A percentile compares a stretch with the other conserved stretches of the same genome.
phyloP scores from a whole-genome alignment of 1,284 basidiomycete genomes.

The Dichomitus squalens region DNA sequence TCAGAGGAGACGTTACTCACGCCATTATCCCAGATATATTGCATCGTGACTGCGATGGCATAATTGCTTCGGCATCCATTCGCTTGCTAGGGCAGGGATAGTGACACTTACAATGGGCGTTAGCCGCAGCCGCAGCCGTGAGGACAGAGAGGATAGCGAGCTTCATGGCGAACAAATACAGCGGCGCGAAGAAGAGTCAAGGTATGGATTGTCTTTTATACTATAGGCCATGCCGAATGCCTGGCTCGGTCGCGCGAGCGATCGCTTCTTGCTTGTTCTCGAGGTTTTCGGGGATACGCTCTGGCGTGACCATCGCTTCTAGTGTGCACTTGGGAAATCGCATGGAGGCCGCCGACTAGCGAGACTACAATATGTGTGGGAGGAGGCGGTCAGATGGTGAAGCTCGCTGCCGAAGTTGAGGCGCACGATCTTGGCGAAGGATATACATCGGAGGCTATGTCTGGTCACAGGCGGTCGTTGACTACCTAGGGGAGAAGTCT shows the following conservation, averaged over 20 bases:
- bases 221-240: neutral
- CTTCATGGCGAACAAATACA: slow-evolving; percentile 29
- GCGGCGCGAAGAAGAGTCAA: slow-evolving; percentile 2
- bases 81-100: neutral
- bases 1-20: neutral
- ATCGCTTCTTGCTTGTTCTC: slow-evolving; percentile 12
- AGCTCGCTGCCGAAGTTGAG: slow-evolving; percentile 20
- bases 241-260: neutral
- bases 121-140: slow-evolving; percentile 39
- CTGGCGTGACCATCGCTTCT: slow-evolving; percentile 12
- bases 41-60: slow-evolving; percentile 44
- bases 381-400: slow-evolving; percentile 13
- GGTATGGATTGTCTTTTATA: slow-evolving; percentile 12
- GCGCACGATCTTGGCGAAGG: slow-evolving; percentile 15
- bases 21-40: slow-evolving; percentile 52
- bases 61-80: neutral
- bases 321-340: neutral
- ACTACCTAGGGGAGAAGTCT: no score
- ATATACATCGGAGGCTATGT: slow-evolving; percentile 21
- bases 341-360: neutral
- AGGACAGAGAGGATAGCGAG: slow-evolving; percentile 34
- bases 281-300: slow-evolving; percentile 4
- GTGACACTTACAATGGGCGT: slow-evolving; percentile 43
- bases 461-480: no score
- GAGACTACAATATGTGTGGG: neutral